Base-by-base conservation (phyloP, 306 rosid species). In the Acacia acuminata region DNA sequence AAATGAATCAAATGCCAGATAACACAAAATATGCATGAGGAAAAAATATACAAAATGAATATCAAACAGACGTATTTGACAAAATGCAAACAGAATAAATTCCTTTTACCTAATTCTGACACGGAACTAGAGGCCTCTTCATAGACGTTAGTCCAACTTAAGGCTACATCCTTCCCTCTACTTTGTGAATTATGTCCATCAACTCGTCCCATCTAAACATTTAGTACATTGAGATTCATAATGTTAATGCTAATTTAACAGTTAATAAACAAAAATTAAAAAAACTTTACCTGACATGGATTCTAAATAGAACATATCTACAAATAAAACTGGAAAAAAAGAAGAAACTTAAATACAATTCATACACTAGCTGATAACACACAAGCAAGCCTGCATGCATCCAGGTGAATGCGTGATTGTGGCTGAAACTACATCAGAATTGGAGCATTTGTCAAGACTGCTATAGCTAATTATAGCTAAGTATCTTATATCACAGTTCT, bases 141-240 rank as follows among this genome's bases (percentile, higher is more conserved):
- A 44, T 90, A 87, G 63, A 92, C 93, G 73, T 96, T 86, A 42
- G 94, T 88, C 99, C 98, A 96, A 64, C 83, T 75, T 73, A 92
- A 89, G 56, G 91, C 87, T 50, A 84, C 43, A 68, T 96, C 96
- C 92, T 86, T 96, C 88, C 88, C 89, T 84, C 81, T 81, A 79
- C 36, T 84, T 22, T 88, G 93, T 48, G 88, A 89, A 85, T 89
- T 90, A 79, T 82, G 85, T 82, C 97, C 99, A 88, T 94, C 98
- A 83, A 85, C 90, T 68, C 96, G 98, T 66, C 97, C 99, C 98
- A 96, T 93, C 99, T 96, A 89, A 82, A 83, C 56, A 88, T 82
- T 30, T 65, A 36, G 64, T 82, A 77, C 85, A 68, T 13, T 55
- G 42, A 65, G 75, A 82, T 36, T 82, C 71, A 66, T 73, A 42